A percentile compares a stretch with the other conserved stretches of the same genome.
phyloP scores from a whole-genome alignment of 805 yeast genomes.

The Millerozyma miso region DNA sequence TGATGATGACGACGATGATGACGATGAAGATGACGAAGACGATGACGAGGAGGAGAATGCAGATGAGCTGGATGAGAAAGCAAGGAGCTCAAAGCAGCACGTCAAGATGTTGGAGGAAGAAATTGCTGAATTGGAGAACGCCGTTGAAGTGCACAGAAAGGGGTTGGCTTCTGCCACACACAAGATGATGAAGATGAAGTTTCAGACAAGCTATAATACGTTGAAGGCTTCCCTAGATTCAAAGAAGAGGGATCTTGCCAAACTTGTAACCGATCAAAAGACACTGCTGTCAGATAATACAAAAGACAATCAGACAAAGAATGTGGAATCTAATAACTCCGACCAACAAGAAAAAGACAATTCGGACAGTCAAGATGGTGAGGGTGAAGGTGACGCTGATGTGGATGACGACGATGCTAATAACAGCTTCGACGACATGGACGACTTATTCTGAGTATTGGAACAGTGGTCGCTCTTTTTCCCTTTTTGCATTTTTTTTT shows the following conservation, averaged over 20 bases:
- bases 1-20: conserved; percentile 47
- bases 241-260: conserved; percentile 62
- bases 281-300: neutral
- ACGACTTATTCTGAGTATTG: conserved; percentile 29
- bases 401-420: conserved; percentile 28
- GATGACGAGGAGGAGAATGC: conserved; percentile 51
- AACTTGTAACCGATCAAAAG: conserved; percentile 21
- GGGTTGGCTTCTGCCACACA: conserved; percentile 72
- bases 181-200: conserved; percentile 82
- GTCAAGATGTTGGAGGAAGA: conserved; percentile 76
- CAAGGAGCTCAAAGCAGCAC: conserved; percentile 47
- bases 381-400: conserved; percentile 25
- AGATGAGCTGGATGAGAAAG: conserved; percentile 48
- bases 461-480: no score
- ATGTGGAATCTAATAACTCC: conserved; percentile 13
- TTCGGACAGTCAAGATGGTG: conserved; percentile 25
- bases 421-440: conserved; percentile 32
- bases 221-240: conserved; percentile 77
- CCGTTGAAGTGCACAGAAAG: conserved; percentile 68
- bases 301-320: conserved; percentile 19
- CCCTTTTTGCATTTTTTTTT: neutral
- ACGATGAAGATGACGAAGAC: conserved; percentile 52
- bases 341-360: conserved; percentile 26
- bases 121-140: conserved; percentile 71
- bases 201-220: conserved; percentile 73